Conservation (phyloP, 192 early-diverging fungal species). For the Coemansia sp. region DNA sequence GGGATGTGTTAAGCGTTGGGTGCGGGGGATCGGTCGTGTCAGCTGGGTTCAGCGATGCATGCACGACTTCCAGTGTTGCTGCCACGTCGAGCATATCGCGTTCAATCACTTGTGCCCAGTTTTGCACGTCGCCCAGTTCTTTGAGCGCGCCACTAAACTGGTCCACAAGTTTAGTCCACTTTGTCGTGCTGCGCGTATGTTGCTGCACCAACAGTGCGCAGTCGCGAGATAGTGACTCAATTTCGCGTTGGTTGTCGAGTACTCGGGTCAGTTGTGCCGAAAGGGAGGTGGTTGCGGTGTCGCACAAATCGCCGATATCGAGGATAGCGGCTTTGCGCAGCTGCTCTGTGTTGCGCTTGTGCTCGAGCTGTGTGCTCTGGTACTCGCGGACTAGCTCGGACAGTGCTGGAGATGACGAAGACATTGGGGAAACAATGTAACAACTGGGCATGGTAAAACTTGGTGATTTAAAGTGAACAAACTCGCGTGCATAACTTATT, state of each 20-base stretch:
- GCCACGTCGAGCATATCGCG: slow-evolving; percentile 77
- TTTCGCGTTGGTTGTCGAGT: slow-evolving; percentile 44
- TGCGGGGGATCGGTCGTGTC: neutral
- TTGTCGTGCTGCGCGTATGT: slow-evolving; percentile 56
- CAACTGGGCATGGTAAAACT: neutral
- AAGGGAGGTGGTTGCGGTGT: slow-evolving; percentile 39
- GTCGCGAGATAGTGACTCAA: slow-evolving; percentile 41
- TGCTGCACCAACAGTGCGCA: slow-evolving; percentile 41
- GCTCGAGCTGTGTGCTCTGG: slow-evolving; percentile 28
- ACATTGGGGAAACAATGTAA: neutral
- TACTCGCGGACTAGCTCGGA: slow-evolving; percentile 48
- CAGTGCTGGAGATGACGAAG: slow-evolving; percentile 12
- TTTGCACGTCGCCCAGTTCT: slow-evolving; percentile 84
- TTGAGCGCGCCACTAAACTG: slow-evolving; percentile 77
- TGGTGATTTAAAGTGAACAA: neutral
- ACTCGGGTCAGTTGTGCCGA: slow-evolving; percentile 26
- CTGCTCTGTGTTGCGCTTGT: slow-evolving; percentile 34
- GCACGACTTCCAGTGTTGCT: slow-evolving; percentile 60
- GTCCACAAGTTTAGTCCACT: slow-evolving; percentile 77
- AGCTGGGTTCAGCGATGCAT: slow-evolving; percentile 37
- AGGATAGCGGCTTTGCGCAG: slow-evolving; percentile 33
- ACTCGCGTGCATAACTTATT: neutral
- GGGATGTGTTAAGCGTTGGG: neutral
- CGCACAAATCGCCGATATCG: slow-evolving; percentile 45
- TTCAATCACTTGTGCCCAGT: slow-evolving; percentile 84